phyloP scores from a whole-genome alignment of 2,329 filamentous ascomycete species.

The Fusarium poae region DNA sequence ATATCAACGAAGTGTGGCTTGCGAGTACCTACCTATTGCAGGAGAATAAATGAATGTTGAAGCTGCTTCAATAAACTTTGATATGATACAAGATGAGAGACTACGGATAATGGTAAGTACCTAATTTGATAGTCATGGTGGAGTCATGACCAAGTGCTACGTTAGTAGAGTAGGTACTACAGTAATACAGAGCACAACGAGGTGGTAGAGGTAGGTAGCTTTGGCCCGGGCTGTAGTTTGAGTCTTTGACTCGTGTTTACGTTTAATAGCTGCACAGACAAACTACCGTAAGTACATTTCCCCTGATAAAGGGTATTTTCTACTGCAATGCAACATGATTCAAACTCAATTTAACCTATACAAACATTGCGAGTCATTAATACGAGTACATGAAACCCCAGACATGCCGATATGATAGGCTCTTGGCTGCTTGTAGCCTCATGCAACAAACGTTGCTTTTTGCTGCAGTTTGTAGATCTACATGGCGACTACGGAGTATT shows the following conservation, averaged over 20 bases:
- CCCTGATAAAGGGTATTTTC: slow-evolving; percentile 15
- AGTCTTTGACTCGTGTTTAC: slow-evolving; percentile 33
- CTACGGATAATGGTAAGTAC: background rate
- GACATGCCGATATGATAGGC: slow-evolving; percentile 11
- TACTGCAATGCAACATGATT: background rate
- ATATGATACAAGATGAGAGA: background rate
- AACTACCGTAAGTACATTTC: slow-evolving; percentile 2
- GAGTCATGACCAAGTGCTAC: slow-evolving; percentile 19
- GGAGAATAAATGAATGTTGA: background rate
- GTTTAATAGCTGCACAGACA: slow-evolving; percentile 1
- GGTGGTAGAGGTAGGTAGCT: background rate
- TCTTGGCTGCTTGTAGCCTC: background rate
- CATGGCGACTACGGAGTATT: slow-evolving; percentile 7
- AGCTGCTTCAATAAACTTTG: background rate
- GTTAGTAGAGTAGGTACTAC: slow-evolving; percentile 6
- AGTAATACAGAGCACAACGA: no score
- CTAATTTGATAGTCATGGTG: slow-evolving; percentile 7
- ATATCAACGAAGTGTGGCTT: slow-evolving; percentile 8
- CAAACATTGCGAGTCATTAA: slow-evolving; percentile 22
- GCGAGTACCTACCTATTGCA: background rate
- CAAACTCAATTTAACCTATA: slow-evolving; percentile 9
- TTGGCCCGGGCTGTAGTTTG: slow-evolving; percentile 28
- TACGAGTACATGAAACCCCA: background rate
- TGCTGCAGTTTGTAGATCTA: slow-evolving; percentile 23
- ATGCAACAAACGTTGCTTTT: slow-evolving; percentile 30